A percentile compares a stretch with the other conserved stretches of the same genome.
phyloP scores from a whole-genome alignment of 768 basidiomycete genomes.

The Aureoboletus auriporus region DNA sequence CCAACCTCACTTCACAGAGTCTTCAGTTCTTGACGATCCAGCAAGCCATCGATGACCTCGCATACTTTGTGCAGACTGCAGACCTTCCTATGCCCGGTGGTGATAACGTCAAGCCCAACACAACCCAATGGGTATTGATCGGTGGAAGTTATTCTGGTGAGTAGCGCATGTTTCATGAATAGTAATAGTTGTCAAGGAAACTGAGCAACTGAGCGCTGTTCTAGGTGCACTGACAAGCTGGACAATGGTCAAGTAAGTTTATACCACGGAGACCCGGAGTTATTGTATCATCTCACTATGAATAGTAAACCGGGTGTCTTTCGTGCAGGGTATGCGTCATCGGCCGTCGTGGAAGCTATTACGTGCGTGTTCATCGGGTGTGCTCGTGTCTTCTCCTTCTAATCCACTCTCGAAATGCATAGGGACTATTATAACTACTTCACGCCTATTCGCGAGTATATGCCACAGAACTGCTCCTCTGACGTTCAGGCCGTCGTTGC shows the following conservation, averaged over 20 bases:
- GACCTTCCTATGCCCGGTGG: constrained; percentile 66
- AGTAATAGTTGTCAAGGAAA: neutral
- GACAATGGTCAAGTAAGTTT: constrained; percentile 62
- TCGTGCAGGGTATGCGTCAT: constrained; percentile 43
- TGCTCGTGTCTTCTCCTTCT: neutral
- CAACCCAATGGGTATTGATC: constrained; percentile 39
- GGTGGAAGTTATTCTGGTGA: constrained; percentile 41
- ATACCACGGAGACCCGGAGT: neutral
- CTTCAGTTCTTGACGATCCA: constrained; percentile 61
- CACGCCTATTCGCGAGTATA: constrained; percentile 63
- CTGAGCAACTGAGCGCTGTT: neutral
- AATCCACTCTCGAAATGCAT: neutral
- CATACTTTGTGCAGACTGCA: constrained; percentile 64
- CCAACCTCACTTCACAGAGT: constrained; percentile 57
- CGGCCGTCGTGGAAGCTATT: constrained; percentile 44
- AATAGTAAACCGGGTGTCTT: constrained; percentile 38
- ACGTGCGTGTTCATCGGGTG: constrained; percentile 20
- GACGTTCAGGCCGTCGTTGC: constrained; percentile 63
- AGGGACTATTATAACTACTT: constrained; percentile 47
- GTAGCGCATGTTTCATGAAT: neutral
- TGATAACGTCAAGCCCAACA: constrained; percentile 52
- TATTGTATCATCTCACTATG: neutral
- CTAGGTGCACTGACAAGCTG: constrained; percentile 51
- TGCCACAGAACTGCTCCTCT: constrained; percentile 71
- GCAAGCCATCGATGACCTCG: constrained; percentile 72